phyloP scores from a whole-genome alignment of 176 grass and related monocot species.

The Guadua angustifolia region DNA sequence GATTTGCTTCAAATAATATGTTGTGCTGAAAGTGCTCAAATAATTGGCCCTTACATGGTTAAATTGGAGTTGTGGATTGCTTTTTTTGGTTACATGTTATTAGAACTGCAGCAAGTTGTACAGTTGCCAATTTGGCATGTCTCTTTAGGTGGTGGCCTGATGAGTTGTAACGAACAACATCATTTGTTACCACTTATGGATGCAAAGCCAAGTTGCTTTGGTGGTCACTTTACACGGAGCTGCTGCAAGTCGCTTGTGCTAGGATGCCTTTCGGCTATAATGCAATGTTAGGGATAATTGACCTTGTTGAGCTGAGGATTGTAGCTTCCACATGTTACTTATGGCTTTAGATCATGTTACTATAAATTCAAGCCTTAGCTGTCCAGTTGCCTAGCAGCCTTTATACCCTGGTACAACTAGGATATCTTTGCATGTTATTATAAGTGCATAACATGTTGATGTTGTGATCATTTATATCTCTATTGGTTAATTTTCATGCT shows the following conservation, averaged over 20 bases:
- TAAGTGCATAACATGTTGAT: not conserved
- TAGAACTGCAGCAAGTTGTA: not conserved
- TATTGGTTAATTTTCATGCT: not conserved
- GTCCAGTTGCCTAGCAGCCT: conserved; percentile 22
- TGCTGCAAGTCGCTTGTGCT: not conserved
- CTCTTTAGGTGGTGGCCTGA: not conserved
- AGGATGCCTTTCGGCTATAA: conserved; percentile 5
- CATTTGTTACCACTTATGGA: conserved; percentile 18
- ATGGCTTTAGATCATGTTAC: not conserved
- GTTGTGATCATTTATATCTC: conserved; percentile 16
- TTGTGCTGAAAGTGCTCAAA: not conserved
- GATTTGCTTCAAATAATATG: not conserved
- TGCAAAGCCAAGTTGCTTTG: conserved; percentile 4
- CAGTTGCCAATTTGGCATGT: conserved; percentile 2
- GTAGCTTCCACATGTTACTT: not conserved
- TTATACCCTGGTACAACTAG: not conserved
- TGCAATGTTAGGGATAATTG: not conserved
- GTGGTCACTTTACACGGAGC: not conserved
- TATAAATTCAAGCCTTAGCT: conserved; percentile 28
- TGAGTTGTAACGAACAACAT: not conserved
- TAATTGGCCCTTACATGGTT: not conserved
- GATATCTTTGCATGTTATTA: not conserved
- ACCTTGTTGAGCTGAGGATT: conserved; percentile 21
- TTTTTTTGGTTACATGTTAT: conserved; percentile 18
- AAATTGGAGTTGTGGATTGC: not conserved